phyloP scores from a whole-genome alignment of 495 filamentous ascomycete species.

The Aspergillus ellipticus region DNA sequence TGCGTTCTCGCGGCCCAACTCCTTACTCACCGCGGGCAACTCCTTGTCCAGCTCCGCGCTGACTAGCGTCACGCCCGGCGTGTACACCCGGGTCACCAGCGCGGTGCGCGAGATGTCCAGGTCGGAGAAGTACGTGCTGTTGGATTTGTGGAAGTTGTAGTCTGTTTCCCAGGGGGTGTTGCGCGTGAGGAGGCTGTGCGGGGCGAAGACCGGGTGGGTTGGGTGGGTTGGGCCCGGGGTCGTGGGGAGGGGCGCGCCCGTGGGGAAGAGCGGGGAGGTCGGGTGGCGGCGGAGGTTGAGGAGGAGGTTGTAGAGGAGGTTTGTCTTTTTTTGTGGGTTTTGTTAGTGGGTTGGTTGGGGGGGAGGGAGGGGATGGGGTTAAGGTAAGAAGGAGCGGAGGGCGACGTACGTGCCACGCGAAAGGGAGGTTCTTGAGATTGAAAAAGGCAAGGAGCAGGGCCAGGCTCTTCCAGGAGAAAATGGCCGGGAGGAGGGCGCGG shows the following conservation, averaged over 20 bases:
- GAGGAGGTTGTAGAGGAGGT: slow-evolving; percentile 47
- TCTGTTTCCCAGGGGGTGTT: slow-evolving; percentile 56
- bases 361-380: slow-evolving; percentile 14
- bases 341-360: slow-evolving; percentile 10
- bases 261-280: slow-evolving; percentile 34
- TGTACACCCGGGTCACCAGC: slow-evolving; percentile 56
- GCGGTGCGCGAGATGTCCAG: slow-evolving; percentile 66
- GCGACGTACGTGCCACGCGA: slow-evolving; percentile 60
- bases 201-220: slow-evolving; percentile 54
- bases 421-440: slow-evolving; percentile 61
- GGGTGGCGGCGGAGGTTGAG: slow-evolving; percentile 48
- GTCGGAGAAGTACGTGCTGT: slow-evolving; percentile 73
- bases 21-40: slow-evolving; percentile 28
- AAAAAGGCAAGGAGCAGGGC: slow-evolving; percentile 51
- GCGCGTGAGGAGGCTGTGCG: slow-evolving; percentile 50
- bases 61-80: slow-evolving; percentile 51
- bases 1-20: slow-evolving; percentile 38
- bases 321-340: slow-evolving; percentile 31
- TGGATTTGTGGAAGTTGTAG: slow-evolving; percentile 70
- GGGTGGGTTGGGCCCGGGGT: slow-evolving; percentile 32
- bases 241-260: slow-evolving; percentile 28
- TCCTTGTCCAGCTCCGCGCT: slow-evolving; percentile 45
- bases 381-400: neutral
- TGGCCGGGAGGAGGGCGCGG: slow-evolving; percentile 28
- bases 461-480: slow-evolving; percentile 50